These are phyloP conservation scores for Ceriops zippeliana DNA, from an alignment of 345 rosid genomes.

Conservation along the genomic window DNA sequence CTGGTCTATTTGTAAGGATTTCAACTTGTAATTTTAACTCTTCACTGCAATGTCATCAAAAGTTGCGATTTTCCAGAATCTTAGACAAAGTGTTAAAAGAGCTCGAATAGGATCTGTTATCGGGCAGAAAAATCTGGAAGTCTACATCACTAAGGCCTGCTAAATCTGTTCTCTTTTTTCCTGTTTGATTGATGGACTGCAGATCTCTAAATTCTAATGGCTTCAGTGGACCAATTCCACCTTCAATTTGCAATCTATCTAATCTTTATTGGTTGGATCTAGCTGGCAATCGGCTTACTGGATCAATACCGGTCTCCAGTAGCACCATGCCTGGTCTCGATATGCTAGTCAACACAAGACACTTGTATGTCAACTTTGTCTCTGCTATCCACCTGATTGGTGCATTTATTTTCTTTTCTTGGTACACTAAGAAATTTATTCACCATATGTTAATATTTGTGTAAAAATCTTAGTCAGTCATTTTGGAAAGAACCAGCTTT, in stretches of 20 bases:
- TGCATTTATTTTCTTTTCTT: too few relatives aligned
- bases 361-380: conserved; percentile 54
- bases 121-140: too few relatives aligned
- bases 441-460: conserved; percentile 2
- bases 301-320: conserved; percentile 68
- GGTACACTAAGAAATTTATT: not conserved
- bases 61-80: not conserved
- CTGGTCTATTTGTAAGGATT: conserved; percentile 58
- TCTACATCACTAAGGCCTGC: too few relatives aligned
- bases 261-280: conserved; percentile 82
- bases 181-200: conserved; percentile 9
- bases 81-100: too few relatives aligned
- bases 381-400: not conserved
- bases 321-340: conserved; percentile 77
- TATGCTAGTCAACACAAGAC: conserved; percentile 55
- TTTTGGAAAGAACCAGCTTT: conserved; percentile 64
- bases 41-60: not conserved
- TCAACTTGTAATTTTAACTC: not conserved
- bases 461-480: conserved; percentile 43
- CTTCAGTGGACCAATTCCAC: conserved; percentile 70
- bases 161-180: too few relatives aligned
- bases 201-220: conserved; percentile 14
- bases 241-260: conserved; percentile 58
- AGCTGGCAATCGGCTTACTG: conserved; percentile 67
- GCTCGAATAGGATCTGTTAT: too few relatives aligned